These are phyloP conservation scores for Cutaneotrichosporon spelunceum DNA, from an alignment of 1,284 basidiomycete genomes.

Conservation along the genomic window DNA sequence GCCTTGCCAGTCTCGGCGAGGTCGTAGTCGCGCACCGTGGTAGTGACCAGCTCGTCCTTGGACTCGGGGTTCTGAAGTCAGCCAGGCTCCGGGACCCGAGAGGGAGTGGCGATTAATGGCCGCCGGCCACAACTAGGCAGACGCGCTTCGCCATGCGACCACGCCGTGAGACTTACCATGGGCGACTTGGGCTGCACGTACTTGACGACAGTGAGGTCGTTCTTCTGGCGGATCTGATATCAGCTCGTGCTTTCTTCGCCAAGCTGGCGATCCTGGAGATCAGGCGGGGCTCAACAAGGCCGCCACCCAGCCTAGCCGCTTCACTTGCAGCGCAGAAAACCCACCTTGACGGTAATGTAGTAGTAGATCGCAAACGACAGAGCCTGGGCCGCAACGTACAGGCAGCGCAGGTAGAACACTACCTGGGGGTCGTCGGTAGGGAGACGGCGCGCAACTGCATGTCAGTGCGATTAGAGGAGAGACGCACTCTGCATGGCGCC, in stretches of 20 bases:
- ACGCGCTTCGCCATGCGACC: neutral
- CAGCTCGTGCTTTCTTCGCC: neutral
- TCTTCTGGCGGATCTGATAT: slow-evolving; percentile 25
- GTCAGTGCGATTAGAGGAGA: neutral
- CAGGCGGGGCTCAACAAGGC: neutral
- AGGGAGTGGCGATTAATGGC: neutral
- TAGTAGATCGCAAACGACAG: slow-evolving; percentile 25
- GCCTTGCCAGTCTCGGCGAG: slow-evolving; percentile 27
- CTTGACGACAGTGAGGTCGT: slow-evolving; percentile 28
- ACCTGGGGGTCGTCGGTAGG: slow-evolving; percentile 24
- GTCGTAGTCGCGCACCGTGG: slow-evolving; percentile 29
- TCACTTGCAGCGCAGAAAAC: neutral
- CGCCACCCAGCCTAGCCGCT: neutral
- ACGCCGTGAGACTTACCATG: slow-evolving; percentile 16
- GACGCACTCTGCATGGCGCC: slow-evolving; percentile 78
- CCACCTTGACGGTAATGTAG: slow-evolving; percentile 23
- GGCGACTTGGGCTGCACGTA: slow-evolving; percentile 28
- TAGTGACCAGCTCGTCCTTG: slow-evolving; percentile 29
- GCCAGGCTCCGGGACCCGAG: neutral
- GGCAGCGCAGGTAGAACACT: slow-evolving; percentile 23
- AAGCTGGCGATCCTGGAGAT: neutral
- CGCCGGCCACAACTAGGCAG: neutral
- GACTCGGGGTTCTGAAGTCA: slow-evolving; percentile 24
- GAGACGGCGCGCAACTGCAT: slow-evolving; percentile 24
- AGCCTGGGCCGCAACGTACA: slow-evolving; percentile 20